Conservation (phyloP, 306 rosid genomes). For the Cucurbita argyrosperma region DNA sequence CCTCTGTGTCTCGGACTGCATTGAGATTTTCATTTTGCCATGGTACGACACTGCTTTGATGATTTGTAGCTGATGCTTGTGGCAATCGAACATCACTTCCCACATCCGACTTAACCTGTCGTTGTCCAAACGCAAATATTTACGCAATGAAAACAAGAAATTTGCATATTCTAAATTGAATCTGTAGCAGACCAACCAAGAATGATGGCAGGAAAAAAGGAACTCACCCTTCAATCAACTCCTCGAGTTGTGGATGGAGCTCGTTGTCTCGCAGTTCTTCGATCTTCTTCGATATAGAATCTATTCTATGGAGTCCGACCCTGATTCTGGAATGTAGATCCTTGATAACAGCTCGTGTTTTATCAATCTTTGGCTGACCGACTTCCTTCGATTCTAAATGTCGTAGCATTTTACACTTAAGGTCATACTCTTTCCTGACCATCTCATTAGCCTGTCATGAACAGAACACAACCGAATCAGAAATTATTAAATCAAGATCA, state of each 20-base stretch:
- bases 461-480: not conserved
- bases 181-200: not conserved
- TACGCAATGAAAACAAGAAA: not conserved
- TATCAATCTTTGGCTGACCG: constrained; percentile 40
- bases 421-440: constrained; percentile 69
- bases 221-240: constrained; percentile 75
- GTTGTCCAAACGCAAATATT: not conserved
- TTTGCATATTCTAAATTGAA: not conserved
- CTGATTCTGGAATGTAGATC: constrained; percentile 84
- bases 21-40: constrained; percentile 9
- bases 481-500: not conserved
- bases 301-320: constrained; percentile 72
- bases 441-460: constrained; percentile 60
- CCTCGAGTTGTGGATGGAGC: constrained; percentile 95
- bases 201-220: constrained; percentile 4
- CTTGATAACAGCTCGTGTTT: constrained; percentile 74
- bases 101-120: constrained; percentile 80
- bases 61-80: constrained; percentile 19
- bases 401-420: constrained; percentile 62
- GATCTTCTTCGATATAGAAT: constrained; percentile 83
- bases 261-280: constrained; percentile 86
- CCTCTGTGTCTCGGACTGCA: constrained; percentile 37
- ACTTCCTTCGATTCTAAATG: constrained; percentile 64
- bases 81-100: constrained; percentile 82
- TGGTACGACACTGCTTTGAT: not conserved